Evolutionary conservation across 2,329 filamentous ascomycete genomes (phyloP), one percentile per base, ranked within the genome.

Genomic region (Acrocalymma vagum): DNA sequence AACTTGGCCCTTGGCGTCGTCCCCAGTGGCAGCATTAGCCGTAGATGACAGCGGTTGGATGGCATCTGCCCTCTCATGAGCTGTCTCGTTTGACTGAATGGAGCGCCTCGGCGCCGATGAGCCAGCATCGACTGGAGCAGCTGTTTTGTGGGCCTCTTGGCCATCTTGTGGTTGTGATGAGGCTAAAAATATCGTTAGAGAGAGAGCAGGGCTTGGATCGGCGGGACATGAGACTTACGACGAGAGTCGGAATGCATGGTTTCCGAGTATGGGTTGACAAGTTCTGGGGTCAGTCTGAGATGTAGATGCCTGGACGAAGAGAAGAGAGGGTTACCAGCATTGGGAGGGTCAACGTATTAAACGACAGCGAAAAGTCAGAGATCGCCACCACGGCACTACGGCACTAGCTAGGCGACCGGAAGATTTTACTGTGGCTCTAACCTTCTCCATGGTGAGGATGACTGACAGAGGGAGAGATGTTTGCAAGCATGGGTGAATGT

Each of bases 301-400:
- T 44, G 43, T 53, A 27, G 48, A 54, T 59, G 55, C 50, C 50
- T 51, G 48, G 53, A 57, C 44, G 50, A 49, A 48, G 49, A 54
- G n/a, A 39, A 41, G 46, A 48, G 44, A 48, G 51, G 34, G 42
- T 47, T 42, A 43, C 50, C 41, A 49, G 52, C 45, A 53, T 46
- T 45, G 62, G 63, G 61, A 53, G 29, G 9, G 26, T n/a, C 47
- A 44, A 42, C 38, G 51, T 67, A 65, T 62, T 69, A 67, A 69
- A 65, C 63, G 51, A 45, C 43, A 39, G 50, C 48, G 36, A 51
- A 38, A 54, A 51, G 18, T 8, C n/a, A n/a, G n/a, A n/a, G n/a
- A n/a, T n/a, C 35, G 43, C 48, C 42, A 50, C 53, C 42, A 34
- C 46, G 44, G 28, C 44, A 24, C 30, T 42, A 17, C 45, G 50